Conservation (phyloP, 352 stramenopile genomes). For the Globisporangium barbulae region DNA sequence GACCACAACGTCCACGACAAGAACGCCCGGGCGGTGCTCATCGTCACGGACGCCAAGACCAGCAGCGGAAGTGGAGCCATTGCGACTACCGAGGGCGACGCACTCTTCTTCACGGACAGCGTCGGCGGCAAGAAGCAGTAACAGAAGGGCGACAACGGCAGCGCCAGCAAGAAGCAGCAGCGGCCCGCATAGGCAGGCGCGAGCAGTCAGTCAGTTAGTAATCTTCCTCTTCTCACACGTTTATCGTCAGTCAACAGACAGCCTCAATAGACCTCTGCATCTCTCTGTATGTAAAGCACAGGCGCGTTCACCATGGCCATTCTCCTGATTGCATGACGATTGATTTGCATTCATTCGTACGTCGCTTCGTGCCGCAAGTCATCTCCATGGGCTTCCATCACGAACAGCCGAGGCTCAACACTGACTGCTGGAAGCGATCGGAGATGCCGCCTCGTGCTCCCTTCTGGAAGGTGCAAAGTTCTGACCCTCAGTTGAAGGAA, state of each 20-base stretch:
- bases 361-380: constrained; percentile 1
- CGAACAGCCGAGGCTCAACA: too few relatives aligned
- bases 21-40: background rate
- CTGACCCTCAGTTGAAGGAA: too few relatives aligned
- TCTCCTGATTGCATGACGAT: background rate
- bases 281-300: too few relatives aligned
- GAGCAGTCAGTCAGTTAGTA: background rate
- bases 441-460: too few relatives aligned
- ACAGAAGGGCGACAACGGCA: background rate
- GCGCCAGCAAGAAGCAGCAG: constrained; percentile 4
- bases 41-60: background rate
- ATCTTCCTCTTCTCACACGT: background rate
- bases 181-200: background rate
- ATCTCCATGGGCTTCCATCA: too few relatives aligned
- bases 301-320: background rate
- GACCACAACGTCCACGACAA: background rate
- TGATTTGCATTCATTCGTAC: background rate
- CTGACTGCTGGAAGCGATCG: too few relatives aligned
- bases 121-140: constrained; percentile 38
- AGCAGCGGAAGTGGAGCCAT: background rate
- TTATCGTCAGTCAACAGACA: background rate
- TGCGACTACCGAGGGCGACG: constrained; percentile 8
- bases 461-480: too few relatives aligned
- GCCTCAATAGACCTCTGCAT: too few relatives aligned
- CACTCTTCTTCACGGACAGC: constrained; percentile 63